A percentile compares a stretch with the other conserved stretches of the same genome.
These are phyloP conservation scores for Ceratobasidium theobromae DNA, from an alignment of 1,284 basidiomycete genomes.

Conservation along the genomic window DNA sequence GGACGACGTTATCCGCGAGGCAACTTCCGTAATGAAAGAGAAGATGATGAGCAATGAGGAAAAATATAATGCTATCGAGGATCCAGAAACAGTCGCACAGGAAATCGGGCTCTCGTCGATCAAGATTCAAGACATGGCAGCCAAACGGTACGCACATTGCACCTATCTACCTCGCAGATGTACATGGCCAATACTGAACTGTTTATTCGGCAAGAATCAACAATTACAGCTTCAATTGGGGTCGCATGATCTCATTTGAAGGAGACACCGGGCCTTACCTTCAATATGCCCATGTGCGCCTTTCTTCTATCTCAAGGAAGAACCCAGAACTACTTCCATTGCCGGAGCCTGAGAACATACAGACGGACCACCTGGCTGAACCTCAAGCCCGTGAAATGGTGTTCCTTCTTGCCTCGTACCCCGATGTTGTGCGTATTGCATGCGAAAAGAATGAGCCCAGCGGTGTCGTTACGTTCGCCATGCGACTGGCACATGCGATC, in stretches of 20 bases:
- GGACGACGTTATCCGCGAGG: slow-evolving; percentile 92
- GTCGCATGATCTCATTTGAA: slow-evolving; percentile 94
- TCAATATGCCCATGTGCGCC: slow-evolving; percentile 95
- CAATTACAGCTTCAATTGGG: slow-evolving; percentile 96
- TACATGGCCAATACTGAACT: slow-evolving; percentile 10
- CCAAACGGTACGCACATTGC: slow-evolving; percentile 66
- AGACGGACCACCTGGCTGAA: slow-evolving; percentile 57
- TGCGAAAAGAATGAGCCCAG: slow-evolving; percentile 87
- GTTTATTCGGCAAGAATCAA: slow-evolving; percentile 66
- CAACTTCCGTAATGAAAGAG: slow-evolving; percentile 90
- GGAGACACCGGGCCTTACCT: slow-evolving; percentile 96
- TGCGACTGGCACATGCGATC: slow-evolving; percentile 78
- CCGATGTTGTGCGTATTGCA: slow-evolving; percentile 85
- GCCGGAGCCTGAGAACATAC: slow-evolving; percentile 65
- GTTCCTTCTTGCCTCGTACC: slow-evolving; percentile 86
- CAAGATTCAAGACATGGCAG: slow-evolving; percentile 98
- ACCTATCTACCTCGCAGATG: neutral
- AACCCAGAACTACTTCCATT: slow-evolving; percentile 87
- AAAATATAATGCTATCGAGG: slow-evolving; percentile 87
- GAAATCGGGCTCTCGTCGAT: slow-evolving; percentile 95
- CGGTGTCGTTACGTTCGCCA: slow-evolving; percentile 80
- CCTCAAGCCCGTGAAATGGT: slow-evolving; percentile 85
- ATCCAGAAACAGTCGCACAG: slow-evolving; percentile 79
- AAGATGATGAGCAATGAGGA: slow-evolving; percentile 95
- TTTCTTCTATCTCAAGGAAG: slow-evolving; percentile 91